These are phyloP conservation scores for Coemansia sp. DNA, from an alignment of 192 early-diverging fungal genomes.

Conservation along the genomic window DNA sequence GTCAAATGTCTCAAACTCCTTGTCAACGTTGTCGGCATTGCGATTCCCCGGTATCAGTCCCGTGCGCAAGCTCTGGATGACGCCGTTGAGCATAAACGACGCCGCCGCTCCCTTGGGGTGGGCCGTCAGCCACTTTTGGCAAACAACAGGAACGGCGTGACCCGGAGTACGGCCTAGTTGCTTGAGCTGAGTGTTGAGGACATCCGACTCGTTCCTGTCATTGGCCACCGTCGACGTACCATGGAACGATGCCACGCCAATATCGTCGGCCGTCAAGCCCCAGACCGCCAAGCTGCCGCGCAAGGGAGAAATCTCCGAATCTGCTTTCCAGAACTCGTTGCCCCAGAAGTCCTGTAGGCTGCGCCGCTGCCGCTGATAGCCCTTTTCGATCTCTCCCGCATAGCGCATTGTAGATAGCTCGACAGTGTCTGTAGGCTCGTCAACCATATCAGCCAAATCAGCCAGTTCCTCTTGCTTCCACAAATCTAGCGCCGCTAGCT, in stretches of 20 bases:
- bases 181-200: slow-evolving; percentile 80
- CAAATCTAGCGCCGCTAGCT: background rate
- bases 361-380: slow-evolving; percentile 69
- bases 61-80: slow-evolving; percentile 80
- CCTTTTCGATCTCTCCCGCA: slow-evolving; percentile 60
- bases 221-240: slow-evolving; percentile 94
- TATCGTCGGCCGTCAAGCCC: slow-evolving; percentile 89
- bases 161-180: slow-evolving; percentile 88
- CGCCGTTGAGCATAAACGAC: slow-evolving; percentile 93
- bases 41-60: slow-evolving; percentile 93
- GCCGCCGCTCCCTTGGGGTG: slow-evolving; percentile 92
- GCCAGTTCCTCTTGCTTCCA: slow-evolving; percentile 16
- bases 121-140: slow-evolving; percentile 94
- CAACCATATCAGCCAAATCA: background rate
- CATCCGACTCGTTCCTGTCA: slow-evolving; percentile 94
- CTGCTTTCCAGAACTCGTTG: slow-evolving; percentile 79
- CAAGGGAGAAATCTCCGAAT: slow-evolving; percentile 77
- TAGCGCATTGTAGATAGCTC: too few species aligned
- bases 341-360: slow-evolving; percentile 74
- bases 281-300: slow-evolving; percentile 88
- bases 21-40: slow-evolving; percentile 61
- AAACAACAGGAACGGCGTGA: slow-evolving; percentile 78
- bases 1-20: slow-evolving; percentile 73
- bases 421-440: too few species aligned
- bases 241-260: slow-evolving; percentile 94